Percentiles rank a stretch among this genome's conserved stretches.
Evolutionary conservation across 129 eudicot species (phyloP).

Genomic region (Cynara cardunculus): DNA sequence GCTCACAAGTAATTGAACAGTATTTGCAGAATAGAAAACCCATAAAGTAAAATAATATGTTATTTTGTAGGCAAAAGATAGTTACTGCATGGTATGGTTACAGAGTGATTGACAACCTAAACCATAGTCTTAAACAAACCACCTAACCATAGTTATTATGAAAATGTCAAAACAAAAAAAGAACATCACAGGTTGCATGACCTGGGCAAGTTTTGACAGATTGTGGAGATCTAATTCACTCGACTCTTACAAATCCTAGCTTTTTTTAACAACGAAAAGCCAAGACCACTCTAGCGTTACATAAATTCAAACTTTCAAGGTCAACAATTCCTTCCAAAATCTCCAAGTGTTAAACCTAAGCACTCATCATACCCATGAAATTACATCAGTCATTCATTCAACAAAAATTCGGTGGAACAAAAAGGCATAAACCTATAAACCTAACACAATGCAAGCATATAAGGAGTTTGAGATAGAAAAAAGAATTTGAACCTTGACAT

Average conservation of each 20-base stretch:
- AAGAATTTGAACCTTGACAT: conserved; percentile 54
- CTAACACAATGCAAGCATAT: not conserved
- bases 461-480: not conserved
- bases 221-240: not conserved
- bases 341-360: conserved; percentile 4
- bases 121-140: not conserved
- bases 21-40: not conserved
- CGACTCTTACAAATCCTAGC: not conserved
- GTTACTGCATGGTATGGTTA: not conserved
- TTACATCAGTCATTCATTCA: conserved; percentile 1
- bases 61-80: not conserved
- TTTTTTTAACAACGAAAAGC: not conserved
- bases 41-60: not conserved
- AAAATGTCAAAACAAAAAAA: not conserved
- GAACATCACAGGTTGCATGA: not conserved
- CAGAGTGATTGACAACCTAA: not conserved
- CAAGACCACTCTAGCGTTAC: not conserved
- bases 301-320: not conserved
- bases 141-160: not conserved
- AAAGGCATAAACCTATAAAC: conserved; percentile 3
- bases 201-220: no score
- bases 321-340: not conserved
- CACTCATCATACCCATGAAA: not conserved
- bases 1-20: not conserved
- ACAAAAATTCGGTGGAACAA: not conserved